Evolutionary conservation across 192 early-diverging fungal genomes (phyloP).

Genomic region (Coemansia furcata): DNA sequence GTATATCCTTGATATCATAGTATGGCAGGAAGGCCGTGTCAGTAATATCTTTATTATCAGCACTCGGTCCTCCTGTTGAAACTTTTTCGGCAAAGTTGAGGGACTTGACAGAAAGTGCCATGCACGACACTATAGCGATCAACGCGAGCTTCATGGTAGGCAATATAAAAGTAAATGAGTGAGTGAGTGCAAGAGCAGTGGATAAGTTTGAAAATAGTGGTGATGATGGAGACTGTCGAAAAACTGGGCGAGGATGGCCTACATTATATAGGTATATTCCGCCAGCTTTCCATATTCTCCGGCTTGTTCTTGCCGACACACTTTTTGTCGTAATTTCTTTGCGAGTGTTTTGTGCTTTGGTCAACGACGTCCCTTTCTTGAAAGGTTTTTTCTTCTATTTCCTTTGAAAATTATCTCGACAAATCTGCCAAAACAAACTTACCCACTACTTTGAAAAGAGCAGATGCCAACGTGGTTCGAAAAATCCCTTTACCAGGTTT

Average conservation of each 20-base stretch:
- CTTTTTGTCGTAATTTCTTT: too few relatives aligned
- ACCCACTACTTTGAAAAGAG: not conserved
- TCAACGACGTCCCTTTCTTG: too few relatives aligned
- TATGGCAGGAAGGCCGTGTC: not conserved
- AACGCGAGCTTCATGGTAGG: not conserved
- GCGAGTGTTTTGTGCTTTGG: too few relatives aligned
- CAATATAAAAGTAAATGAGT: not conserved
- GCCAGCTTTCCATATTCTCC: too few relatives aligned
- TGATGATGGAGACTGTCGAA: not conserved
- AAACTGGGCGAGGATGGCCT: not conserved
- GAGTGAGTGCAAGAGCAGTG: not conserved
- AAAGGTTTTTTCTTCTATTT: too few relatives aligned
- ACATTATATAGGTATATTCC: too few relatives aligned
- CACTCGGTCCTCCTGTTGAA: not conserved
- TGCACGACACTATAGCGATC: not conserved
- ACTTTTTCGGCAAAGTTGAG: not conserved
- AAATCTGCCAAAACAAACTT: too few relatives aligned
- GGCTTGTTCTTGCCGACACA: too few relatives aligned
- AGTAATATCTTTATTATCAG: not conserved
- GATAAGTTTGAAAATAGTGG: not conserved
- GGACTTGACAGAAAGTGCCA: not conserved
- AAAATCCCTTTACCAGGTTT: too few relatives aligned
- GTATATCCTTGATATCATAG: not conserved
- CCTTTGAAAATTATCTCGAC: too few relatives aligned
- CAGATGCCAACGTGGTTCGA: not conserved